phyloP scores from a whole-genome alignment of 2,329 filamentous ascomycete species.

The Verticillium albo-atrum region DNA sequence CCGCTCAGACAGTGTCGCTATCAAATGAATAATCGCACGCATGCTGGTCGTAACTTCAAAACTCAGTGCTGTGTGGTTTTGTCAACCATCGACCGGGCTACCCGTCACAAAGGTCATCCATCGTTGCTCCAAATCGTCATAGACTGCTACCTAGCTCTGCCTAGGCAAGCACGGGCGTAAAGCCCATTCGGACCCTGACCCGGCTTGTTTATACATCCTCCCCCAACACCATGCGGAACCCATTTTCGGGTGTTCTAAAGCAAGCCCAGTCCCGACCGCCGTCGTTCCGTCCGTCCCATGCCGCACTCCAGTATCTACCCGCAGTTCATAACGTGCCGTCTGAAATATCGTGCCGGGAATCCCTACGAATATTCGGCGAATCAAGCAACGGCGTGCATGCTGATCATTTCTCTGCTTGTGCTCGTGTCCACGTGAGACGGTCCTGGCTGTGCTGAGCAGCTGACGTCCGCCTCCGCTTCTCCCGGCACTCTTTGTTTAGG shows the following conservation, averaged over 20 bases:
- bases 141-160: background rate
- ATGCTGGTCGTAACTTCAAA: too few relatives aligned
- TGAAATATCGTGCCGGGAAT: background rate
- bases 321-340: background rate
- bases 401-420: background rate
- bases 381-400: background rate
- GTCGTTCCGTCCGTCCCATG: background rate
- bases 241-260: background rate
- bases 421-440: background rate
- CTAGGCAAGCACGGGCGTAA: background rate
- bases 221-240: background rate
- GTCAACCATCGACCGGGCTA: too few relatives aligned
- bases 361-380: too few relatives aligned
- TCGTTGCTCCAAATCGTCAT: background rate
- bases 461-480: background rate
- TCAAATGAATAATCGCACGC: too few relatives aligned
- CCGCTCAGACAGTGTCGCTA: too few relatives aligned
- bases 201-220: background rate
- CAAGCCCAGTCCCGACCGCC: background rate
- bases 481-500: slow-evolving; percentile 45
- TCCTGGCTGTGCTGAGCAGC: background rate
- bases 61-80: too few relatives aligned
- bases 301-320: background rate
- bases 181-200: background rate
- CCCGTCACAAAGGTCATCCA: background rate